phyloP scores from a whole-genome alignment of 2,329 filamentous ascomycete species.

The Neurospora sp. region DNA sequence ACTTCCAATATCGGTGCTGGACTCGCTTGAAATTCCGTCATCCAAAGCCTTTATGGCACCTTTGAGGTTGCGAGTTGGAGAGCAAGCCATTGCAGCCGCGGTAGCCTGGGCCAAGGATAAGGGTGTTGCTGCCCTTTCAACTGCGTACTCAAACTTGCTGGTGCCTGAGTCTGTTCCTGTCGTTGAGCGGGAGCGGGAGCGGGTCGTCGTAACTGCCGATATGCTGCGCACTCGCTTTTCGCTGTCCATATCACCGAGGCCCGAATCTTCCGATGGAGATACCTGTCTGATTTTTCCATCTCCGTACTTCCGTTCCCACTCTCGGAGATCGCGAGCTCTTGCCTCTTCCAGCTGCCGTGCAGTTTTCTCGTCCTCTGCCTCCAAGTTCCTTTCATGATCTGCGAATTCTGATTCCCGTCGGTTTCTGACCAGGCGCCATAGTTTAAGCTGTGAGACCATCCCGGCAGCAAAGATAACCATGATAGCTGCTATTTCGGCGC shows the following conservation, averaged over 20 bases:
- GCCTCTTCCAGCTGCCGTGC: slow-evolving; percentile 55
- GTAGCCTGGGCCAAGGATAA: slow-evolving; percentile 23
- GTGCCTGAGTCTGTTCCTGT: slow-evolving; percentile 30
- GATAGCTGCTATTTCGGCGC: slow-evolving; percentile 71
- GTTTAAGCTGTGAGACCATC: slow-evolving; percentile 70
- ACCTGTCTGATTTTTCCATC: slow-evolving; percentile 36
- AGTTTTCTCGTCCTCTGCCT: slow-evolving; percentile 58
- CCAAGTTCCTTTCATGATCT: slow-evolving; percentile 42
- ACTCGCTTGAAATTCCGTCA: background rate
- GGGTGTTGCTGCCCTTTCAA: slow-evolving; percentile 17
- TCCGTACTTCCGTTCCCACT: slow-evolving; percentile 75
- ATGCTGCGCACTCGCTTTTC: slow-evolving; percentile 29
- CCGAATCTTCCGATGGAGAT: slow-evolving; percentile 36
- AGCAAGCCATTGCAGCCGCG: slow-evolving; percentile 20
- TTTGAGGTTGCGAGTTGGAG: background rate
- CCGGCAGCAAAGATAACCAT: slow-evolving; percentile 66
- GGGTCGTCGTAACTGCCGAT: slow-evolving; percentile 19
- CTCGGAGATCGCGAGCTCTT: slow-evolving; percentile 49
- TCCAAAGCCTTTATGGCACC: background rate
- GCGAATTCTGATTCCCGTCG: slow-evolving; percentile 40
- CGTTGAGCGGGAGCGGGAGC: slow-evolving; percentile 21
- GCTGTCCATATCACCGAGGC: slow-evolving; percentile 36
- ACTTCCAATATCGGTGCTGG: background rate
- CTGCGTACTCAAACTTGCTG: slow-evolving; percentile 1
- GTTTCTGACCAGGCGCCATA: slow-evolving; percentile 73